Evolutionary conservation across 2,329 filamentous ascomycete species (phyloP), one percentile per base, ranked within the genome.

Genomic region (Cucurbitaria berberidis): DNA sequence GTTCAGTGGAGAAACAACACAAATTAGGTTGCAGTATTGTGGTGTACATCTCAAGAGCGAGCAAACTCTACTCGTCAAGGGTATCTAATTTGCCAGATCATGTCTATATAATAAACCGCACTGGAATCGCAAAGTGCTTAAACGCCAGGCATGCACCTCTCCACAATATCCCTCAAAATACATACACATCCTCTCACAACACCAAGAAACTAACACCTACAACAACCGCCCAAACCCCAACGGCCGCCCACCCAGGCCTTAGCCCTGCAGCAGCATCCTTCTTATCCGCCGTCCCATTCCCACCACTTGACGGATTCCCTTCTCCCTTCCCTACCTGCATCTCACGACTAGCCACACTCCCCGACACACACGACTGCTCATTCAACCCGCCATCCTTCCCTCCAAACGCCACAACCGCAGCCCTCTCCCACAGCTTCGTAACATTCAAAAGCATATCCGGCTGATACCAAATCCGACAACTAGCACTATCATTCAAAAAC

Each of bases 401-500:
- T 11, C 57, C 64, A 59, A 69, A 75, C 30, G 66, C 67, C 1
- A 68, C 63, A 7, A 60, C 49, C 3, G 67, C 69, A 3, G 62
- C 64, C 52, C 72, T 75, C 26, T 72, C 74, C 86, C 86, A 88
- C 29, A 84, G 63, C n/a, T 71, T 74, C 1, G 76, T 76, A 1
- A 82, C 78, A 51, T 85, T 78, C 3, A 78, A 70, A 29, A 84
- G 70, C 71, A 84, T 86, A 2, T 76, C 69, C 15, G 77, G 66
- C 2, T 85, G 86, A 54, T 83, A 87, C 64, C 81, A 89, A 11
- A 88, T 68, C 5, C 85, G 77, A 59, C 86, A 89, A 59, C 86
- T 82, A 0, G 86, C 82, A 1, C 84, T 79, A 57, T 87, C 82
- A 50, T 85, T 84, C 1, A 82, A 72, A 63, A 88, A 89, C 60